Base-by-base conservation (phyloP, 768 basidiomycete species). In the Lactifluus volemus region DNA sequence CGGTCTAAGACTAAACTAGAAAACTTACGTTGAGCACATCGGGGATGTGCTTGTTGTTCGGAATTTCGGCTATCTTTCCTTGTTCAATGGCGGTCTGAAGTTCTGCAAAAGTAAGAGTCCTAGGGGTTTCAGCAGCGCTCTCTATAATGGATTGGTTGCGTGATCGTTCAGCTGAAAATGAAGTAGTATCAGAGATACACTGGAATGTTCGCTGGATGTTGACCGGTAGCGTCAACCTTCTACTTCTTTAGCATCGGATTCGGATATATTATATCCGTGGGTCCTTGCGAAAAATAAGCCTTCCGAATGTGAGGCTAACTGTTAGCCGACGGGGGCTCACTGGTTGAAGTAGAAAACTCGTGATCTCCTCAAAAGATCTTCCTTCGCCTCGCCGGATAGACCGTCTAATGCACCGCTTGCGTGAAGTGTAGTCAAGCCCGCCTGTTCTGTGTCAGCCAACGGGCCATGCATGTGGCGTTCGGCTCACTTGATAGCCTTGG, bases 301-400 rank as follows among this genome's bases (percentile, higher is more conserved):
- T 41, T 49, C 29, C 29, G 4, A 42, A 42, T 34, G 19, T 52
- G n/a, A 50, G 38, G 36, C 14, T 0, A 21, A 36, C 3, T 3
- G 25, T 12, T 51, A 44, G 19, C 39, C 47, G 48, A 42, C 19
- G 32, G 34, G 25, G 30, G 55, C 73, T 57, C 59, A 82, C 84
- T 74, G 74, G 72, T 88, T 89, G 71, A 88, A 90, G 72, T 88
- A 90, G 69, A 86, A 90, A 0, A 89, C 77, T 17, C 81, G 76
- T 1, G 82, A 81, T 42, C 77, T 78, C 10, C 80, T 76, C 38
- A 84, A 60, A 34, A 81, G 72, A 29, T 82, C 79, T 14, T 79
- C 78, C 58, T 67, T 72, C 38, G 79, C 74, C 19, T 75, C 76
- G 8, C 74, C 69, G 1, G 77, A 59, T 34, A 70, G 67, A 69